These are phyloP conservation scores for Tricholoma matsutake DNA, from an alignment of 768 basidiomycete genomes.

Conservation along the genomic window DNA sequence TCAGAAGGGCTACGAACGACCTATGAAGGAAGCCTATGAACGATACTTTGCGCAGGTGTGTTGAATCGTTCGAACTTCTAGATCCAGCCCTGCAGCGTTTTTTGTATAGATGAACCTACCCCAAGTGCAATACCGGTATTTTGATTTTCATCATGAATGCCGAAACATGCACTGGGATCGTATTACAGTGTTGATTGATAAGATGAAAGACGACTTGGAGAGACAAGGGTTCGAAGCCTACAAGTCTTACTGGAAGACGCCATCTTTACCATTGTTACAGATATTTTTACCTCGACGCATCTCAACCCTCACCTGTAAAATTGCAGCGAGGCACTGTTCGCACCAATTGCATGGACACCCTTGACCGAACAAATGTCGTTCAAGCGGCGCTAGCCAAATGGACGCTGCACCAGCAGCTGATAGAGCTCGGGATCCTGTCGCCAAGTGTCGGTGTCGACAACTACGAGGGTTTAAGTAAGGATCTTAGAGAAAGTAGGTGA, in stretches of 20 bases:
- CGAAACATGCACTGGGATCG: slow-evolving; percentile 94
- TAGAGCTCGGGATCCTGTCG: slow-evolving; percentile 66
- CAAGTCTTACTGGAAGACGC: neutral
- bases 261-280: slow-evolving; percentile 33
- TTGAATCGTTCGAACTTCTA: neutral
- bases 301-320: slow-evolving; percentile 42
- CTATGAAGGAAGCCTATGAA: slow-evolving; percentile 95
- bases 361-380: slow-evolving; percentile 96
- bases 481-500: slow-evolving; percentile 84
- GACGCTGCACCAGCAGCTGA: slow-evolving; percentile 77
- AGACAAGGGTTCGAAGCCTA: slow-evolving; percentile 56
- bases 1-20: slow-evolving; percentile 88
- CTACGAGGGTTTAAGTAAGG: slow-evolving; percentile 71
- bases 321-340: slow-evolving; percentile 78
- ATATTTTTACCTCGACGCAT: slow-evolving; percentile 71
- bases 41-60: slow-evolving; percentile 62
- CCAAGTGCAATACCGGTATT: slow-evolving; percentile 85
- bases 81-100: slow-evolving; percentile 7
- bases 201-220: slow-evolving; percentile 64
- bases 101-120: slow-evolving; percentile 52
- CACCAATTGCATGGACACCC: slow-evolving; percentile 97
- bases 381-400: slow-evolving; percentile 90
- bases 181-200: slow-evolving; percentile 77
- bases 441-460: slow-evolving; percentile 75
- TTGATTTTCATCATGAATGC: slow-evolving; percentile 97